These are phyloP conservation scores for Avena eriantha DNA, from an alignment of 176 grass and related monocot species.

Conservation along the genomic window DNA sequence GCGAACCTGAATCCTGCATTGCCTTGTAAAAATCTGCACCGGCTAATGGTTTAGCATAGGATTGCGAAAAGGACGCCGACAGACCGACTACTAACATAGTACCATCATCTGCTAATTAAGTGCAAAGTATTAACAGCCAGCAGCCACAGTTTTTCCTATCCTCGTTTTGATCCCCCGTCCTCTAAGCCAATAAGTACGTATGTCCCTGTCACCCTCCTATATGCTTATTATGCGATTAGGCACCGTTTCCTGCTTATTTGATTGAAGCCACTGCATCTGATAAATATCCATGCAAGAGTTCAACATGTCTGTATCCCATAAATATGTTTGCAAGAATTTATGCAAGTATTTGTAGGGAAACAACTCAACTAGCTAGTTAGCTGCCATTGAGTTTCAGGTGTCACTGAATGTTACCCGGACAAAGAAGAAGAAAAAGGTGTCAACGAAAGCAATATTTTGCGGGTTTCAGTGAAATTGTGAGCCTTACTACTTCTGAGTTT, in stretches of 20 bases:
- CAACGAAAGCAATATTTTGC: not conserved
- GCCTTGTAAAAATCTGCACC: conserved; percentile 5
- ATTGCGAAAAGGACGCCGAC: not conserved
- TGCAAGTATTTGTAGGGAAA: not conserved
- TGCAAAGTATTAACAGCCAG: not conserved
- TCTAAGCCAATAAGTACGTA: not conserved
- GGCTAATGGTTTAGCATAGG: not conserved
- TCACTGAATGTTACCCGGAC: not conserved
- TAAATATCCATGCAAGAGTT: not conserved
- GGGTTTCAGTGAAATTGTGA: too few relatives aligned
- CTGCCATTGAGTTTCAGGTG: not conserved
- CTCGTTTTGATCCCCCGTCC: not conserved
- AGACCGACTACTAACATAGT: not conserved
- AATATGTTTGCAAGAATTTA: not conserved
- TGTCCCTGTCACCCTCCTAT: not conserved
- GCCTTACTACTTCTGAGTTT: not conserved
- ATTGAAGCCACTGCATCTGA: not conserved
- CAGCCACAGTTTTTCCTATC: not conserved
- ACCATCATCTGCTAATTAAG: conserved; percentile 33
- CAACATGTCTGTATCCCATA: not conserved
- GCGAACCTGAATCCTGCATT: conserved; percentile 38
- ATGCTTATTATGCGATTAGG: conserved; percentile 3
- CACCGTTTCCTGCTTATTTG: not conserved
- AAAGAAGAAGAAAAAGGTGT: too few relatives aligned
- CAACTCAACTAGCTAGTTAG: not conserved